phyloP scores from a whole-genome alignment of 495 filamentous ascomycete genomes.

The Schizothecium vesticola region DNA sequence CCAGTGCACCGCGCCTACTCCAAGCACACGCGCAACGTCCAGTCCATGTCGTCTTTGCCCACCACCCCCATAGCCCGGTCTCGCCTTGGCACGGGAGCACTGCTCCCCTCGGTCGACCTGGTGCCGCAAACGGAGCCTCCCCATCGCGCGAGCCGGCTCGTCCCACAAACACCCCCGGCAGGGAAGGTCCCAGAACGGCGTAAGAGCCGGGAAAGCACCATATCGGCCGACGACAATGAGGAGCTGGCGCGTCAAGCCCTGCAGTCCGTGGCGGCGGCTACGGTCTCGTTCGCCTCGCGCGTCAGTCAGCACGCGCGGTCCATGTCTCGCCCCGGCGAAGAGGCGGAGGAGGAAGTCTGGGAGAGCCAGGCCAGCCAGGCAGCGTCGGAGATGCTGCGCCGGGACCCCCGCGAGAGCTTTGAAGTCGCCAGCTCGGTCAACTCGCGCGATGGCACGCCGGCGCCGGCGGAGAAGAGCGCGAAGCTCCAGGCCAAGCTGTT shows the following conservation, averaged over 20 bases:
- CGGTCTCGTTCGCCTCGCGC: constrained; percentile 34
- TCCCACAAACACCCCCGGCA: constrained; percentile 25
- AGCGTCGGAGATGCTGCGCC: constrained; percentile 51
- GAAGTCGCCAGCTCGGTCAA: constrained; percentile 40
- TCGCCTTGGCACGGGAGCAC: constrained; percentile 39
- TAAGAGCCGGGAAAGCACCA: constrained; percentile 80
- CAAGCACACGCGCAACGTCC: constrained; percentile 60
- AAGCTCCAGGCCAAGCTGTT: constrained; percentile 64
- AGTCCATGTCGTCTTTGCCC: constrained; percentile 77
- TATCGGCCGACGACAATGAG: constrained; percentile 74
- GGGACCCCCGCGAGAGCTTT: constrained; percentile 47
- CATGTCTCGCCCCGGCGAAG: constrained; percentile 10
- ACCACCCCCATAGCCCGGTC: constrained; percentile 57
- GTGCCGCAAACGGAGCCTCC: constrained; percentile 53
- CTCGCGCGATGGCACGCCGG: constrained; percentile 40
- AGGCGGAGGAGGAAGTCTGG: constrained; percentile 36
- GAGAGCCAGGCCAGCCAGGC: constrained; percentile 50
- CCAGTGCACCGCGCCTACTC: constrained; percentile 42
- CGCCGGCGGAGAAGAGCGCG: constrained; percentile 39
- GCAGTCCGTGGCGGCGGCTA: constrained; percentile 47
- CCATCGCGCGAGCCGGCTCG: constrained; percentile 29
- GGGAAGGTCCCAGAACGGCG: constrained; percentile 29
- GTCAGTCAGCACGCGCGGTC: constrained; percentile 27
- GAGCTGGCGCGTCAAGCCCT: constrained; percentile 51
- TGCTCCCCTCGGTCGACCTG: constrained; percentile 50